Conservation (phyloP, 192 early-diverging fungal genomes). For the Coemansia sp. region DNA sequence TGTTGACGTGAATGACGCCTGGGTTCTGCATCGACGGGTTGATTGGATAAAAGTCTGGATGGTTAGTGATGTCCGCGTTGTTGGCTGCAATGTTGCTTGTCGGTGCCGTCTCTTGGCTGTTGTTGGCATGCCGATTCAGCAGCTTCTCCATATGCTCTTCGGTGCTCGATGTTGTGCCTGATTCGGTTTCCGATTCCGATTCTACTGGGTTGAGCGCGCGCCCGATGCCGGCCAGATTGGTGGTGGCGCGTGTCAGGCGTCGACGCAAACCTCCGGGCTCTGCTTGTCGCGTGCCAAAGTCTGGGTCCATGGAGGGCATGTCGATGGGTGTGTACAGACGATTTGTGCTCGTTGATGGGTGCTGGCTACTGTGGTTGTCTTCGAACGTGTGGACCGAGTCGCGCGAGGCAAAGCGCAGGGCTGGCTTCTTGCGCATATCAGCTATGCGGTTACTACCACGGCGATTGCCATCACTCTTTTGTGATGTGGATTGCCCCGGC, state of each 20-base stretch:
- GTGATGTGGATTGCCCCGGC: not conserved
- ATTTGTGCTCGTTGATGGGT: not conserved
- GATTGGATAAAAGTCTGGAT: conserved; percentile 36
- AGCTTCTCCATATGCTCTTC: conserved; percentile 41
- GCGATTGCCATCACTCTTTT: not conserved
- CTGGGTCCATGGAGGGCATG: not conserved
- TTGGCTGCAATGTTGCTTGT: conserved; percentile 42
- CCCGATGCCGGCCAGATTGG: conserved; percentile 20
- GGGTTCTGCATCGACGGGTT: conserved; percentile 46
- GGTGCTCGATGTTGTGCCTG: conserved; percentile 3
- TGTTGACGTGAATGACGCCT: conserved; percentile 45
- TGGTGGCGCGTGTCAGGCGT: conserved; percentile 25
- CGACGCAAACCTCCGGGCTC: conserved; percentile 33
- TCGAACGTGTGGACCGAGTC: conserved; percentile 41
- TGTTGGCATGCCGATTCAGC: conserved; percentile 29
- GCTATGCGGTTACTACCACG: not conserved
- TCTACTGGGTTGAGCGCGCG: conserved; percentile 26
- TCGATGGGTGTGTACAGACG: conserved; percentile 20
- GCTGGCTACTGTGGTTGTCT: not conserved
- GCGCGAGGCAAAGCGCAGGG: conserved; percentile 34
- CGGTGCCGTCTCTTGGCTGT: conserved; percentile 22
- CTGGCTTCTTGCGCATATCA: no score
- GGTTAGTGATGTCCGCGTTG: conserved; percentile 37
- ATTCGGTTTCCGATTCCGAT: conserved; percentile 19
- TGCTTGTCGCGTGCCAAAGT: not conserved